Evolutionary conservation across 2,329 filamentous ascomycete species (phyloP).

Genomic region (Diaporthe capsici): DNA sequence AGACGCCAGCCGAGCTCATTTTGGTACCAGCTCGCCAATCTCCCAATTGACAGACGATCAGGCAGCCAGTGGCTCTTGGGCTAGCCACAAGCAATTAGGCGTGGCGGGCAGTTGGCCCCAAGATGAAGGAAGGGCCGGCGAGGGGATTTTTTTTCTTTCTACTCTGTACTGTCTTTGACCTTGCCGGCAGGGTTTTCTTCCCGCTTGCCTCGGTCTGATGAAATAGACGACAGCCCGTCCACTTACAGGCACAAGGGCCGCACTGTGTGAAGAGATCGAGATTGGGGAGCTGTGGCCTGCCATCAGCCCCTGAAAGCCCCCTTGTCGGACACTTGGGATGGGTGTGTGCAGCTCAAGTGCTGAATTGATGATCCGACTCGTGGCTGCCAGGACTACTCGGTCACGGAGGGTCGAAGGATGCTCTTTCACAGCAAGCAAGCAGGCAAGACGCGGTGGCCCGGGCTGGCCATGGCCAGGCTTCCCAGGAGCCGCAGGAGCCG

Average conservation of each 20-base stretch:
- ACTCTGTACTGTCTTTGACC: background rate
- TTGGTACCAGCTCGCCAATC: constrained; percentile 27
- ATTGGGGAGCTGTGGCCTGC: background rate
- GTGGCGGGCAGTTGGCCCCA: constrained; percentile 1
- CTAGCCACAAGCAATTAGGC: constrained; percentile 21
- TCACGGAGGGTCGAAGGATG: background rate
- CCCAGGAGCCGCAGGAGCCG: background rate
- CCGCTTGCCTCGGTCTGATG: constrained; percentile 21
- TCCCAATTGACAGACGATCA: constrained; percentile 26
- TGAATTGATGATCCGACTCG: constrained; percentile 12
- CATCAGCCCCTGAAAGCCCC: constrained; percentile 23
- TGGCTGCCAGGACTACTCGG: background rate
- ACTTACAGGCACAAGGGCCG: background rate
- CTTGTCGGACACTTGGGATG: constrained; percentile 10
- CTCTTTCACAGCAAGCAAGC: background rate
- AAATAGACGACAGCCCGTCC: background rate
- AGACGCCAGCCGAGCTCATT: constrained; percentile 25
- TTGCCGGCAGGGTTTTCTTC: background rate
- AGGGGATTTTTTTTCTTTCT: background rate
- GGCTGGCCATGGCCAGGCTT: background rate
- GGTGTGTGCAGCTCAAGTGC: background rate
- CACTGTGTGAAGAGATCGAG: constrained; percentile 14
- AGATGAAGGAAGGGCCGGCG: background rate
- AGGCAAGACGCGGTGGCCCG: background rate
- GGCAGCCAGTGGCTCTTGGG: constrained; percentile 6